A percentile compares a stretch with the other conserved stretches of the same genome.
phyloP scores from a whole-genome alignment of 2,329 filamentous ascomycete species.

The Monosporascus sp. region DNA sequence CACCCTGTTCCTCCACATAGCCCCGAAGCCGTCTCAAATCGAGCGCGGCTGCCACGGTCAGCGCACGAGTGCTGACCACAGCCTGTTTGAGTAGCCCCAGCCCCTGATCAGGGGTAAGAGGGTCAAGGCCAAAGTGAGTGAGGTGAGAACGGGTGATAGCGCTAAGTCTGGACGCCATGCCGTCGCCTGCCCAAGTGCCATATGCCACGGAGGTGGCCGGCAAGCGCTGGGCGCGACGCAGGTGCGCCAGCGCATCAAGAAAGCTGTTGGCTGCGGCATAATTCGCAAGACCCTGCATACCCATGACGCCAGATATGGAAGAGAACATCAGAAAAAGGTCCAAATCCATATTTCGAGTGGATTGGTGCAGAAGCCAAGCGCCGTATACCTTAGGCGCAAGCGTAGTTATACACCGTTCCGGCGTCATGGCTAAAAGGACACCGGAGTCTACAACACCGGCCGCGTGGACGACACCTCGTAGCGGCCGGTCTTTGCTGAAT shows the following conservation, averaged over 20 bases:
- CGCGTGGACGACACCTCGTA: slow-evolving; percentile 26
- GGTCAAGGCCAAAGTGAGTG: slow-evolving; percentile 19
- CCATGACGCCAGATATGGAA: slow-evolving; percentile 23
- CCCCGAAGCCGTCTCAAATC: slow-evolving; percentile 16
- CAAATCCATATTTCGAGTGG: slow-evolving; percentile 17
- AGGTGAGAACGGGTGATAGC: slow-evolving; percentile 14
- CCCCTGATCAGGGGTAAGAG: slow-evolving; percentile 11
- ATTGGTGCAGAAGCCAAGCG: slow-evolving; percentile 21
- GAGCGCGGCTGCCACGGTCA: slow-evolving; percentile 21
- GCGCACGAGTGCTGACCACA: slow-evolving; percentile 9
- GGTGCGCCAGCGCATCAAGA: slow-evolving; percentile 18
- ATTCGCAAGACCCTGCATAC: slow-evolving; percentile 19
- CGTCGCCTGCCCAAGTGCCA: slow-evolving; percentile 22
- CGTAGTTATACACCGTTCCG: slow-evolving; percentile 16
- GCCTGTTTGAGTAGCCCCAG: slow-evolving; percentile 16
- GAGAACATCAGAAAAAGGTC: slow-evolving; percentile 23
- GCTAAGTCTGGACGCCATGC: slow-evolving; percentile 21
- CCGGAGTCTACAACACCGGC: slow-evolving; percentile 23
- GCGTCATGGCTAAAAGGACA: slow-evolving; percentile 22
- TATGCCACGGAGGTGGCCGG: slow-evolving; percentile 23
- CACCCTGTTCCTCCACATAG: slow-evolving; percentile 16
- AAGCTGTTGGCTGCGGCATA: slow-evolving; percentile 24
- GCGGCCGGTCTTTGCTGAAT: slow-evolving; percentile 20
- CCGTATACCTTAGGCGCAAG: slow-evolving; percentile 22
- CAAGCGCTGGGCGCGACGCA: slow-evolving; percentile 14